phyloP scores from a whole-genome alignment of 2,329 filamentous ascomycete genomes.

The Ophiostoma sp. region DNA sequence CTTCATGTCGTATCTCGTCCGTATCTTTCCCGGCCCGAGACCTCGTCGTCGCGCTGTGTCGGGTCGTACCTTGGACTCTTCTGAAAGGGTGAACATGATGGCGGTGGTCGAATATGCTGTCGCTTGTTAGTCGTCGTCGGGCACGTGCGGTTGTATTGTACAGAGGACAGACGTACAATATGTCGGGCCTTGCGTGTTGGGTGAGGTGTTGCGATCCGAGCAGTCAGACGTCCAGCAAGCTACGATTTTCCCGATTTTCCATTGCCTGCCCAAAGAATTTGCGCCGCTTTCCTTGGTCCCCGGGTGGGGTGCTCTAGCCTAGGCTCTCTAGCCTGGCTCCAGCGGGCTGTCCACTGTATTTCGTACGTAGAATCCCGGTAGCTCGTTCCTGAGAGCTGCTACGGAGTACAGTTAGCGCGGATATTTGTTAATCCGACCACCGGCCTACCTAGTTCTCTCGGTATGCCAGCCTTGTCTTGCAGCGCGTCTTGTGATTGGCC shows the following conservation, averaged over 20 bases:
- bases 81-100: slow-evolving; percentile 67
- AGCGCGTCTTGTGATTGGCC: slow-evolving; percentile 15
- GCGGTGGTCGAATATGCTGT: slow-evolving; percentile 20
- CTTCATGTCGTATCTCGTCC: background rate
- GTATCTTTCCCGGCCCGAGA: background rate
- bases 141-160: too few relatives aligned
- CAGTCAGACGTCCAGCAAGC: background rate
- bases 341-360: slow-evolving; percentile 8
- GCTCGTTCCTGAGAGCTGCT: background rate
- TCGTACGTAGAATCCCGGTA: background rate
- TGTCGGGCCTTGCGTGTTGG: background rate
- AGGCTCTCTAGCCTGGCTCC: background rate
- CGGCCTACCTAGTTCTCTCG: background rate
- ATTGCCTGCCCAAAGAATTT: slow-evolving; percentile 1
- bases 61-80: slow-evolving; percentile 82
- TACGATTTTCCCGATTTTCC: background rate
- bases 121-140: background rate
- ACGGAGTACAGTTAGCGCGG: slow-evolving; percentile 13
- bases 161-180: background rate
- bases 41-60: background rate
- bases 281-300: slow-evolving; percentile 9
- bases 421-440: slow-evolving; percentile 18
- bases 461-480: slow-evolving; percentile 14
- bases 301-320: background rate
- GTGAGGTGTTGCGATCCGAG: background rate